Base-by-base conservation (phyloP, 108 stramenopile species). In the Asterionellopsis glacialis region DNA sequence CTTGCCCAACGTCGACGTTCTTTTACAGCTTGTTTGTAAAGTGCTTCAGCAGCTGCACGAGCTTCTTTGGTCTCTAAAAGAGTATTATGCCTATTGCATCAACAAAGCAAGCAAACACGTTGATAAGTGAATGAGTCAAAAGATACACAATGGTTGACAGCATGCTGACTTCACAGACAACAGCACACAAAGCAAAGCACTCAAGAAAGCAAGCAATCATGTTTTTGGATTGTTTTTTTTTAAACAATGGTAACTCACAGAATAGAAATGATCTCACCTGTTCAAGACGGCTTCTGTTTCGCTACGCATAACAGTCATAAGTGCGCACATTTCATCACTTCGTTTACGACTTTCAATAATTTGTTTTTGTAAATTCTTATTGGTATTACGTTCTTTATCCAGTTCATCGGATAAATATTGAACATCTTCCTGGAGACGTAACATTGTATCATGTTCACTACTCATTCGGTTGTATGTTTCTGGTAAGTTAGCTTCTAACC, bases 261-360 rank as follows among this genome's bases (percentile, higher is more conserved):
- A 15, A 13, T 12, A 38, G 14, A 5, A 2, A 40, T 41, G 4
- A 4, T 24, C 43, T 12, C 7, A 42, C 73, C 80, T 65, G 41
- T 78, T 65, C 23, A 95, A 58, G 18, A 90, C 83, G 0, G 91
- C 94, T 69, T 95, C 94, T 0, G 87, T 95, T 73, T 95, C 94
- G 1, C 82, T 80, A 33, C 94, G 77, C 55, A 92, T 40, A 38
- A 95, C 45, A 48, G 83, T 68, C 81, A 95, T 87, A 75, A 87
- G 81, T 41, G 85, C 68, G 19, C 80, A 79, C 84, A 90, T 79
- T 58, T 87, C 79, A 60, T 92, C 86, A 51, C 72, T 77, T 13
- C 64, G 48, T 28, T 68, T 74, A 39, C 86, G 73, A 26, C 69
- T 55, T 1, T 61, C 53, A 38, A 79, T 76, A 43, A 79, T 77